A percentile compares a stretch with the other conserved stretches of the same genome.
Evolutionary conservation across 2,329 filamentous ascomycete genomes (phyloP).

Genomic region (Fusarium redolens): DNA sequence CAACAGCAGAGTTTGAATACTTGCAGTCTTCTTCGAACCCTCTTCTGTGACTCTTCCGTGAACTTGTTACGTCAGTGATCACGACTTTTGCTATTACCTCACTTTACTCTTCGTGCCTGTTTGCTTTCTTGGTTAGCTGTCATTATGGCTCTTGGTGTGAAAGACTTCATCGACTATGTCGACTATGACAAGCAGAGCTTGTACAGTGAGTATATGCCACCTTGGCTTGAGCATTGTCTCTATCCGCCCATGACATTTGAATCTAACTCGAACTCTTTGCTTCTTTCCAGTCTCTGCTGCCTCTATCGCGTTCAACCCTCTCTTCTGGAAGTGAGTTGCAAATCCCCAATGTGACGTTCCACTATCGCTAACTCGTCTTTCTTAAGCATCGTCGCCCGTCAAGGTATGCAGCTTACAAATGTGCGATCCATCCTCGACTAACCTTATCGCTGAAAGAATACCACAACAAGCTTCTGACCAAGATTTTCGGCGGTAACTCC

Average conservation of each 20-base stretch:
- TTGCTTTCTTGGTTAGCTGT: constrained; percentile 1
- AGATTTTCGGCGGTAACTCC: constrained; percentile 82
- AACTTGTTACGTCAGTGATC: constrained; percentile 36
- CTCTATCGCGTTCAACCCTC: constrained; percentile 92
- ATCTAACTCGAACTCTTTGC: constrained; percentile 29
- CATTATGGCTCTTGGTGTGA: constrained; percentile 55
- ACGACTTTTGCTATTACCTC: constrained; percentile 3
- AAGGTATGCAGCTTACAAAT: constrained; percentile 65
- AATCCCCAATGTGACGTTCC: background rate
- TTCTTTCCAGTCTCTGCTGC: constrained; percentile 77
- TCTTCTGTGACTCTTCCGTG: constrained; percentile 26
- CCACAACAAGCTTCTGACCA: constrained; percentile 88
- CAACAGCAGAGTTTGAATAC: constrained; percentile 1
- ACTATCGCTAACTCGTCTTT: constrained; percentile 48
- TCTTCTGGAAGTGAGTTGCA: constrained; percentile 95
- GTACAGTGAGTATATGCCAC: constrained; percentile 63
- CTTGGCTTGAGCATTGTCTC: constrained; percentile 5
- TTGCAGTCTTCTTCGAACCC: background rate
- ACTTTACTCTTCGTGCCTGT: constrained; percentile 5
- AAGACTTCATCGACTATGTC: constrained; percentile 70
- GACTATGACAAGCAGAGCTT: constrained; percentile 76
- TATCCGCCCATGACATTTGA: constrained; percentile 1
- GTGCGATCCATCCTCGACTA: constrained; percentile 9
- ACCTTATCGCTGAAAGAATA: constrained; percentile 73
- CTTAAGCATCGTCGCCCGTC: constrained; percentile 80